Evolutionary conservation across 1,284 basidiomycete genomes (phyloP).

Genomic region (Mycena sp.): DNA sequence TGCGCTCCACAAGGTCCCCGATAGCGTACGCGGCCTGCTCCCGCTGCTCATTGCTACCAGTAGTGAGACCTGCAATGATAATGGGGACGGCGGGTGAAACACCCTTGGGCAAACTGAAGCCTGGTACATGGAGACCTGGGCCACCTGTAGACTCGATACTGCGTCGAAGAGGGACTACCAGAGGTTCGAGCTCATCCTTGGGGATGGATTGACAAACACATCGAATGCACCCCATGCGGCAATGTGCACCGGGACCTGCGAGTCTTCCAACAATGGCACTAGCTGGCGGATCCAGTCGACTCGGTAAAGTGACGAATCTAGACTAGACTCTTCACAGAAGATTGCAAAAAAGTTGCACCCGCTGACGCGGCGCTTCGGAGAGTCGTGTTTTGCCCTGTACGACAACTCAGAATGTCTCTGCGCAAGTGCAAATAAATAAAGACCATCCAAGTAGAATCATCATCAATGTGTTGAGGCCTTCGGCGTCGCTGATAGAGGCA

Average conservation of each 20-base stretch:
- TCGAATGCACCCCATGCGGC: constrained; percentile 90
- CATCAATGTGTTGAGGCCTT: constrained; percentile 91
- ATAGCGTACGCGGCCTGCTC: constrained; percentile 97
- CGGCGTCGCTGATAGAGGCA: constrained; percentile 81
- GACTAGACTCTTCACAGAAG: constrained; percentile 84
- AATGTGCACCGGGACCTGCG: constrained; percentile 77
- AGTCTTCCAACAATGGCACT: constrained; percentile 87
- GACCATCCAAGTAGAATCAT: constrained; percentile 90
- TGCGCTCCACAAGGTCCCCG: constrained; percentile 93
- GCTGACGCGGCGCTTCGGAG: constrained; percentile 77
- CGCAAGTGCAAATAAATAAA: constrained; percentile 35
- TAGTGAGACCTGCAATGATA: constrained; percentile 88
- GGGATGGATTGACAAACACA: constrained; percentile 90
- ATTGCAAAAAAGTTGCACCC: constrained; percentile 81
- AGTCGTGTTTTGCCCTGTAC: constrained; percentile 82
- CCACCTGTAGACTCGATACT: constrained; percentile 89
- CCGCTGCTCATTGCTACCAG: constrained; percentile 84
- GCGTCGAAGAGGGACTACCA: constrained; percentile 89
- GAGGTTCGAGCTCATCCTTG: constrained; percentile 92
- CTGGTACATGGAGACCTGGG: constrained; percentile 83
- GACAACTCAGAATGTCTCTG: constrained; percentile 17
- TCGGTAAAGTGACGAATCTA: constrained; percentile 87
- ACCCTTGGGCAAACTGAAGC: constrained; percentile 91
- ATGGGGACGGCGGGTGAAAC: constrained; percentile 90
- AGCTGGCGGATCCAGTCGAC: constrained; percentile 97